Percentiles rank a stretch among this genome's conserved stretches.
phyloP scores from a whole-genome alignment of 192 early-diverging fungal species.

The Rhizoclosmatium sp. region DNA sequence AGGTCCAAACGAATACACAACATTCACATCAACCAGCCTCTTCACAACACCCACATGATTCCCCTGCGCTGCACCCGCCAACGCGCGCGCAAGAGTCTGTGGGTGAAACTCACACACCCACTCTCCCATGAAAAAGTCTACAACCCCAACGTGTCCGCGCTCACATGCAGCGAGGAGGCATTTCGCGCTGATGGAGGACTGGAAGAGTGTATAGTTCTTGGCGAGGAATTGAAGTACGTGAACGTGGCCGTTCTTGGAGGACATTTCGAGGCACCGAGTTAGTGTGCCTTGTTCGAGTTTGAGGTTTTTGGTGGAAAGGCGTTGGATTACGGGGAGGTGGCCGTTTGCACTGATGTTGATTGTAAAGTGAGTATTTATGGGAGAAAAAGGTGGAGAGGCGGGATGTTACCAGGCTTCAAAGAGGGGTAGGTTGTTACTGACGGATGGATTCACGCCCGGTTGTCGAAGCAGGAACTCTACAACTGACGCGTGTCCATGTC shows the following conservation, averaged over 20 bases:
- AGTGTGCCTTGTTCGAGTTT: background rate
- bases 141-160: background rate
- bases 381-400: background rate
- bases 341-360: constrained; percentile 16
- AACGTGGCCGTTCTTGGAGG: constrained; percentile 10
- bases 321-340: constrained; percentile 7
- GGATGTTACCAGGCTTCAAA: constrained; percentile 28
- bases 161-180: background rate
- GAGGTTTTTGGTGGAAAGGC: constrained; percentile 4
- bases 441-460: constrained; percentile 21
- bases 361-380: background rate
- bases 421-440: constrained; percentile 17
- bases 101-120: background rate
- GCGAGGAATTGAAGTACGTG: constrained; percentile 3
- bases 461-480: background rate
- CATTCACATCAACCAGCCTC: background rate
- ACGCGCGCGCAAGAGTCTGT: constrained; percentile 2
- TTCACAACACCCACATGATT: constrained; percentile 11
- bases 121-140: constrained; percentile 2
- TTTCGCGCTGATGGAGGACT: background rate
- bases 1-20: background rate
- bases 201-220: constrained; percentile 10
- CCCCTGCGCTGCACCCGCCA: background rate
- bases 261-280: constrained; percentile 1
- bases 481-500: constrained; percentile 12